phyloP scores from a whole-genome alignment of 805 yeast species.

The Isabelozyma heimii region DNA sequence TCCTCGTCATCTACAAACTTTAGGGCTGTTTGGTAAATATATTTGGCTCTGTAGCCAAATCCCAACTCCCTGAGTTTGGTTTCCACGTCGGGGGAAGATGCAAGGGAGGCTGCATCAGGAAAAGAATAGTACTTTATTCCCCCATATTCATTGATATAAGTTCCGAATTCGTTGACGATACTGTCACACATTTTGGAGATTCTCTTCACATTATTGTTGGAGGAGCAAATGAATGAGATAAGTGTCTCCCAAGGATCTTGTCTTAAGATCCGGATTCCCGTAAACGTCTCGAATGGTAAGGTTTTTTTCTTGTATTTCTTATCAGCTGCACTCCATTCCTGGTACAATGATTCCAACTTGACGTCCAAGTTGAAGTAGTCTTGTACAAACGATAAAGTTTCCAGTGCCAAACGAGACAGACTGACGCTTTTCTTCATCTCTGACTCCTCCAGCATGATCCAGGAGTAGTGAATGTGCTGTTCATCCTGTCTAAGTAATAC shows the following conservation, averaged over 20 bases:
- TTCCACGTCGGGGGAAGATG: conserved; percentile 35
- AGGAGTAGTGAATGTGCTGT: conserved; percentile 48
- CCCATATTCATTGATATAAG: conserved; percentile 47
- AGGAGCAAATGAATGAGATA: conserved; percentile 86
- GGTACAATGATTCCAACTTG: conserved; percentile 51
- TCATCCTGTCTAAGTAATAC: conserved; percentile 64
- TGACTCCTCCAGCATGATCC: conserved; percentile 20
- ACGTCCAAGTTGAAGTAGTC: conserved; percentile 74
- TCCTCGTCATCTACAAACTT: conserved; percentile 43
- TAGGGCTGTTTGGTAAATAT: conserved; percentile 73
- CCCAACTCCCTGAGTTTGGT: conserved; percentile 46
- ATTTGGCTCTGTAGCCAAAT: conserved; percentile 93
- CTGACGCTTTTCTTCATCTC: conserved; percentile 1
- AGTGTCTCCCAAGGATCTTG: conserved; percentile 98
- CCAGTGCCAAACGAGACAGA: conserved; percentile 7
- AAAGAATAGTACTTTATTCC: conserved; percentile 65
- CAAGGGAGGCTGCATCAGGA: conserved; percentile 61
- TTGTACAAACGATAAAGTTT: conserved; percentile 43
- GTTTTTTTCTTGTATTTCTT: conserved; percentile 35
- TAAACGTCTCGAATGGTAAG: conserved; percentile 38
- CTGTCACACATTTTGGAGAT: conserved; percentile 90
- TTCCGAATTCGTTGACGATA: conserved; percentile 70
- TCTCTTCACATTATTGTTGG: conserved; percentile 93
- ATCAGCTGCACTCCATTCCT: conserved; percentile 62
- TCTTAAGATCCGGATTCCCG: conserved; percentile 79